These are phyloP conservation scores for Rhynchospora breviuscula DNA, from an alignment of 176 grass and related monocot genomes.

Conservation along the genomic window DNA sequence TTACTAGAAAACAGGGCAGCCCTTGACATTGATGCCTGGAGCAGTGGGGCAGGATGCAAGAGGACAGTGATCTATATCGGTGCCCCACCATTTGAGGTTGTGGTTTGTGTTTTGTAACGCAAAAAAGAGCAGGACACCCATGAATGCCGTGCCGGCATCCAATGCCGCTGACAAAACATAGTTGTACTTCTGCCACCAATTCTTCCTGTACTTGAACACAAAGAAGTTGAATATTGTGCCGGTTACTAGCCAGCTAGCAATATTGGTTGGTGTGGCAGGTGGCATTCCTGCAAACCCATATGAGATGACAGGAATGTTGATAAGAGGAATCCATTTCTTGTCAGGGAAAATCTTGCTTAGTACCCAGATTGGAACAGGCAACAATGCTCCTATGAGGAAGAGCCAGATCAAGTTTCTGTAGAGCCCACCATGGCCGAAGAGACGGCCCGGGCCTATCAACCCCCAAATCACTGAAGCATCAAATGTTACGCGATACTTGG, in stretches of 20 bases:
- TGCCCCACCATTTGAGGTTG: constrained; percentile 89
- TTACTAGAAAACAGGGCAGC: constrained; percentile 77
- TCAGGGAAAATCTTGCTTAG: constrained; percentile 77
- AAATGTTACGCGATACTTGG: constrained; percentile 93
- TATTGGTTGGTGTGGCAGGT: constrained; percentile 94
- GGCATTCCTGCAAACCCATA: constrained; percentile 99
- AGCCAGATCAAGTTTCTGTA: constrained; percentile 99
- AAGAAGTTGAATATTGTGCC: constrained; percentile 95
- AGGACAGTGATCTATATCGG: constrained; percentile 87
- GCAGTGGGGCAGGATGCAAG: constrained; percentile 80
- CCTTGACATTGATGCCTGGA: constrained; percentile 69
- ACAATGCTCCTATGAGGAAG: constrained; percentile 68
- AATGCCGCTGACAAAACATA: constrained; percentile 95
- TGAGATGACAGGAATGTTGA: constrained; percentile 92
- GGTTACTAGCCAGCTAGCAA: constrained; percentile 86
- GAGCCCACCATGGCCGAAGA: constrained; percentile 60
- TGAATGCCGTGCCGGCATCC: constrained; percentile 91
- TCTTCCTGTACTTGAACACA: constrained; percentile 83
- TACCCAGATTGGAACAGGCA: constrained; percentile 87
- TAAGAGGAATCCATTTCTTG: constrained; percentile 93
- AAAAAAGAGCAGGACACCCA: constrained; percentile 97
- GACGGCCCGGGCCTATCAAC: constrained; percentile 63
- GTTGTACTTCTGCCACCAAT: constrained; percentile 98
- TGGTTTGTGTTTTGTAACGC: constrained; percentile 76
- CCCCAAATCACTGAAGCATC: constrained; percentile 98